Percentiles rank a stretch among this genome's conserved stretches.
phyloP scores from a whole-genome alignment of 2,329 filamentous ascomycete genomes.

The Hypoxylon sp. region DNA sequence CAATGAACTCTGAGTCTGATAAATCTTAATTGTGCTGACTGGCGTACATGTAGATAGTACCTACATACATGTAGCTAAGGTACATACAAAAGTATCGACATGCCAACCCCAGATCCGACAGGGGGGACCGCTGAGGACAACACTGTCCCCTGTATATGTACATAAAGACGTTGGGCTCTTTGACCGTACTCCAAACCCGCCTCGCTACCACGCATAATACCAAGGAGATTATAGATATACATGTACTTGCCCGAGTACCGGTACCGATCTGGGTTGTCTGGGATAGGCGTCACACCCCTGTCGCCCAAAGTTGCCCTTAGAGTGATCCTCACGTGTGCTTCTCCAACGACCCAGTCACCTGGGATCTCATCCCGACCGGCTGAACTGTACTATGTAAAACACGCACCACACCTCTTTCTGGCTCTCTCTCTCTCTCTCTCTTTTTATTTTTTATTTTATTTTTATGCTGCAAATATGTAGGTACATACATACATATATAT shows the following conservation, averaged over 20 bases:
- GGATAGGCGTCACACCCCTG: conserved; percentile 5
- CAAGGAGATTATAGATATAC: background rate
- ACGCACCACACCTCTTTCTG: background rate
- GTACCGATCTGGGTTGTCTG: conserved; percentile 11
- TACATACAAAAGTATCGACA: conserved; percentile 7
- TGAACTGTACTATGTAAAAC: conserved; percentile 24
- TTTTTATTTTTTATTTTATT: no score
- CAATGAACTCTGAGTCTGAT: background rate
- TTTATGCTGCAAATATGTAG: conserved; percentile 18
- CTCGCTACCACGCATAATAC: background rate
- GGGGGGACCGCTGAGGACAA: conserved; percentile 19
- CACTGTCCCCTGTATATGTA: background rate
- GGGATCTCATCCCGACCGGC: conserved; percentile 38
- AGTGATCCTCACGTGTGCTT: conserved; percentile 43
- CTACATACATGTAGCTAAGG: background rate
- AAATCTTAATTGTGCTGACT: conserved; percentile 1
- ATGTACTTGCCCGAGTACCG: conserved; percentile 15
- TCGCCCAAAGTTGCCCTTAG: conserved; percentile 32
- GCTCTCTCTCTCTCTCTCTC: no score
- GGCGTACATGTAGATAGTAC: background rate
- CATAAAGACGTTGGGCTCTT: conserved; percentile 3
- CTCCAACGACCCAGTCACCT: conserved; percentile 41
- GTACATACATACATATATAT: background rate
- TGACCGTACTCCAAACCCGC: conserved; percentile 9
- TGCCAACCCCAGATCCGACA: conserved; percentile 41